Evolutionary conservation across 2,329 filamentous ascomycete species (phyloP).

Genomic region (Cryphonectria parasitica): DNA sequence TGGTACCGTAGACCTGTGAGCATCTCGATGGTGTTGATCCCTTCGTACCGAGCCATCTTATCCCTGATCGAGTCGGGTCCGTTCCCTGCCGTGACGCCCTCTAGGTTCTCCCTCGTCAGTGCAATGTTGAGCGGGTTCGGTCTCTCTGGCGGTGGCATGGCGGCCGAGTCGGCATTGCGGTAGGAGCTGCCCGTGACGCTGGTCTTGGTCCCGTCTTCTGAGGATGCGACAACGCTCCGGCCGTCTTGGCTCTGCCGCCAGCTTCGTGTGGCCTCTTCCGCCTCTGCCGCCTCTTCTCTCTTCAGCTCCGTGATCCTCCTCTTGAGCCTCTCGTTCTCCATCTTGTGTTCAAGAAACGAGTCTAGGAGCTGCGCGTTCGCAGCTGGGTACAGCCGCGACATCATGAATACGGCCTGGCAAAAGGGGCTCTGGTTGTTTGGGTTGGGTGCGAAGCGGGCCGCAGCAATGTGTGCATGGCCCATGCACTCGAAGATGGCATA

Average conservation of each 20-base stretch:
- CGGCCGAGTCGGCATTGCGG: constrained; percentile 47
- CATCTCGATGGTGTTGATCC: constrained; percentile 88
- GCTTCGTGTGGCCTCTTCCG: constrained; percentile 65
- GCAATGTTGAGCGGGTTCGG: constrained; percentile 65
- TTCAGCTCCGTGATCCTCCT: constrained; percentile 85
- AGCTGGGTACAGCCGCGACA: constrained; percentile 86
- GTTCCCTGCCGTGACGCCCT: constrained; percentile 68
- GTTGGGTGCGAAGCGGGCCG: constrained; percentile 65
- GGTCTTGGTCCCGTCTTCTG: constrained; percentile 46
- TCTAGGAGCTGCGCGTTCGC: constrained; percentile 85
- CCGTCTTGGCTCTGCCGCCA: constrained; percentile 63
- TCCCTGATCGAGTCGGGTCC: constrained; percentile 78
- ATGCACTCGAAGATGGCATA: constrained; percentile 89
- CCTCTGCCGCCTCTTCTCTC: constrained; percentile 81
- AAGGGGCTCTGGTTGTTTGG: constrained; percentile 68
- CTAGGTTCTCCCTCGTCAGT: constrained; percentile 79
- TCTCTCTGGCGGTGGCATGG: constrained; percentile 70
- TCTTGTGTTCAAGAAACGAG: constrained; percentile 94
- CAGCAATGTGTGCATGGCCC: constrained; percentile 86
- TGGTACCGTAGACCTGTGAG: constrained; percentile 86
- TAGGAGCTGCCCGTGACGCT: constrained; percentile 35
- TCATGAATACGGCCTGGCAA: constrained; percentile 91
- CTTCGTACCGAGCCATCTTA: constrained; percentile 83
- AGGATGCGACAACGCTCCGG: constrained; percentile 56
- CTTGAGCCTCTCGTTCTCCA: constrained; percentile 87